Percentiles rank a stretch among this genome's conserved stretches.
Conservation (phyloP, 108 stramenopile species). For the Discostella pseudostelligera region DNA sequence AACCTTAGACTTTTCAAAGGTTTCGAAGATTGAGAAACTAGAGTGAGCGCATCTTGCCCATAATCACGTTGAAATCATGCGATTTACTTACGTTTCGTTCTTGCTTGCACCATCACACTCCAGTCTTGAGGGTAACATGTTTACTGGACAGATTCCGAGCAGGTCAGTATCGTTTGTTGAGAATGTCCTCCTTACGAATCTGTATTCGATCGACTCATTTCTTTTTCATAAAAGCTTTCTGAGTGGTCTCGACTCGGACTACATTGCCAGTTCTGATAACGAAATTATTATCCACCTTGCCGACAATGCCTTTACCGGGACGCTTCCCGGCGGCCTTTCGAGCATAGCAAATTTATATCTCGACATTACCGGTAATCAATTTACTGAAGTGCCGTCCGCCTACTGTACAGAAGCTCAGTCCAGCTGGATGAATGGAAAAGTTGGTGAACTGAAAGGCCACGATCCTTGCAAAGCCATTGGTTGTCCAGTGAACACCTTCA, state of each 20-base stretch:
- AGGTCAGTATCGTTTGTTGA: background rate
- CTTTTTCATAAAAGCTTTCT: constrained; percentile 7
- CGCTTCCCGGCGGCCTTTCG: constrained; percentile 43
- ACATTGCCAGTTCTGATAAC: constrained; percentile 24
- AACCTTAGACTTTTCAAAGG: constrained; percentile 31
- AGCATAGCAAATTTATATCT: constrained; percentile 41
- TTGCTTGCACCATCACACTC: background rate
- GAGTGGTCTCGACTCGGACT: constrained; percentile 40
- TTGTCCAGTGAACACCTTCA: constrained; percentile 65
- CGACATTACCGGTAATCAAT: constrained; percentile 43
- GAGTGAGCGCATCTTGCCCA: constrained; percentile 8
- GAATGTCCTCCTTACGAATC: too few relatives aligned
- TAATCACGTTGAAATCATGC: background rate
- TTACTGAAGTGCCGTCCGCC: constrained; percentile 35
- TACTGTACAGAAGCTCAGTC: constrained; percentile 31
- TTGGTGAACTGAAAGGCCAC: constrained; percentile 41
- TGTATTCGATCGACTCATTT: too few relatives aligned
- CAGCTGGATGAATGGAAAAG: constrained; percentile 54
- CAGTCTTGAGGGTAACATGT: constrained; percentile 43
- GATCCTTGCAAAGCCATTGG: constrained; percentile 68
- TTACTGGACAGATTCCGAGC: constrained; percentile 45
- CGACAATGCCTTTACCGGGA: constrained; percentile 62
- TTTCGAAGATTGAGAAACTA: constrained; percentile 40
- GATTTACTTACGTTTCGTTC: background rate
- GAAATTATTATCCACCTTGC: constrained; percentile 53